Percentiles rank a stretch among this genome's conserved stretches.
Conservation (phyloP, 345 rosid genomes). For the Eucalyptus shirleyi region DNA sequence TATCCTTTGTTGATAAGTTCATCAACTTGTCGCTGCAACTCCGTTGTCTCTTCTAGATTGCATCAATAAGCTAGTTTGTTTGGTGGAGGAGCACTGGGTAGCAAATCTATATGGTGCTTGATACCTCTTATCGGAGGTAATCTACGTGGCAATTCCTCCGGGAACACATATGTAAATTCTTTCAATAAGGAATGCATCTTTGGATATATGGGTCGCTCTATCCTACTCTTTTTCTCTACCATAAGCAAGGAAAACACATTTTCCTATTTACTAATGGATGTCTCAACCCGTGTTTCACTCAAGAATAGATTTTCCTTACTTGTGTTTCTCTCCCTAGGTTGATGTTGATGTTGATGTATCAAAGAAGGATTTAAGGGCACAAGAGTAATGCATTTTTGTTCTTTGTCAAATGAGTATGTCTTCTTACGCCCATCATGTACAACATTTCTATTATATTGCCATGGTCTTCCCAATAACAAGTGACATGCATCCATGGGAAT, state of each 20-base stretch:
- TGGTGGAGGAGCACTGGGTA: not conserved
- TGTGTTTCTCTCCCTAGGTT: not conserved
- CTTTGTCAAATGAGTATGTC: too few species aligned
- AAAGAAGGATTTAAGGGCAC: not conserved
- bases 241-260: too few species aligned
- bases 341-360: not conserved
- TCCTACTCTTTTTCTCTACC: not conserved
- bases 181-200: not conserved
- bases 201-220: not conserved
- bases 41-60: rapidly evolving
- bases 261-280: not conserved
- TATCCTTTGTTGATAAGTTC: not conserved
- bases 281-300: not conserved
- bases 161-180: not conserved
- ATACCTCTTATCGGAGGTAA: not conserved
- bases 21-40: not conserved
- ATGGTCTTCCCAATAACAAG: too few species aligned
- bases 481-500: not conserved
- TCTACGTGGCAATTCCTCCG: rapidly evolving
- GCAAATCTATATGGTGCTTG: too few species aligned
- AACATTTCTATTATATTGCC: not conserved
- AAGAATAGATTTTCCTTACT: not conserved
- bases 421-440: not conserved
- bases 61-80: too few species aligned
- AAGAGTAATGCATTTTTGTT: too few species aligned